Conservation (phyloP, 176 grass and related monocot genomes). For the Hsuehochloa calcarea region DNA sequence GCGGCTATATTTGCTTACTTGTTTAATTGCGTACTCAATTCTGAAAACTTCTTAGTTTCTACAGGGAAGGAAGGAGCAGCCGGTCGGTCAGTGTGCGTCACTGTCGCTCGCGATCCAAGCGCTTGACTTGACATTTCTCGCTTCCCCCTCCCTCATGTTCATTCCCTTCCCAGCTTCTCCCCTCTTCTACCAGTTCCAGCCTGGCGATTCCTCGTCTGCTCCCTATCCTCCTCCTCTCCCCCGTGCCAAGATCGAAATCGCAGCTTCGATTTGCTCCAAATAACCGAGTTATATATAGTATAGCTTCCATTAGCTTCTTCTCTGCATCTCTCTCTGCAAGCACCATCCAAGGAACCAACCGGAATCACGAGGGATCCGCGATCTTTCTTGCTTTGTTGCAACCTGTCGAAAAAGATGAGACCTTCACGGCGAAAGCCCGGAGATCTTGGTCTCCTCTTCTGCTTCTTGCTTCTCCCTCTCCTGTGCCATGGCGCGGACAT, state of each 20-base stretch:
- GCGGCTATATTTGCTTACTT: too few species aligned
- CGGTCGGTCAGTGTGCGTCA: constrained; percentile 12
- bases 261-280: not conserved
- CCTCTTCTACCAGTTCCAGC: not conserved
- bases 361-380: not conserved
- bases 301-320: not conserved
- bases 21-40: too few species aligned
- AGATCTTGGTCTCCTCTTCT: constrained; percentile 1
- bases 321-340: not conserved
- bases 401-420: constrained; percentile 42
- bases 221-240: not conserved
- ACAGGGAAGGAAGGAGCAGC: not conserved
- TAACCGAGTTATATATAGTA: not conserved
- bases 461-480: constrained; percentile 28
- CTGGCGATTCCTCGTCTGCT: not conserved
- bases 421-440: not conserved
- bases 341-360: not conserved
- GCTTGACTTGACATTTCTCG: not conserved
- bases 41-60: not conserved
- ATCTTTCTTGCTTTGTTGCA: not conserved
- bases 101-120: not conserved
- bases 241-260: not conserved
- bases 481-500: constrained; percentile 45
- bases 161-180: not conserved
- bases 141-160: not conserved